Evolutionary conservation across 768 basidiomycete genomes (phyloP).

Genomic region (Gymnopilus dilepis): DNA sequence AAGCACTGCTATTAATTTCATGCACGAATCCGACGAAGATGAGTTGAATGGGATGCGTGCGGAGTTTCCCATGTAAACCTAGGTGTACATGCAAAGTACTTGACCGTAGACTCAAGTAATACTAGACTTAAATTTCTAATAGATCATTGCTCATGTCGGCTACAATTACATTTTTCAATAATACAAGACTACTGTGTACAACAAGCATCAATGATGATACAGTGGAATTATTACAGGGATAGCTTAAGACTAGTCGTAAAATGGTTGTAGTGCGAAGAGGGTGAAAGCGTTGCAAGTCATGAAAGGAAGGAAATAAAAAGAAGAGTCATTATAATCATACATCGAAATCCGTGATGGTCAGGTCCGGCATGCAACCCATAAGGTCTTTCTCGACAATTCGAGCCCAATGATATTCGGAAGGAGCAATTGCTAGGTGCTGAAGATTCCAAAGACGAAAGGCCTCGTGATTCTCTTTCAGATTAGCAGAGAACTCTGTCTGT

Average conservation of each 20-base stretch:
- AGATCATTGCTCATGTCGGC: neutral
- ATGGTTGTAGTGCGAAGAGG: neutral
- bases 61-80: slow-evolving; percentile 6
- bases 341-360: slow-evolving; percentile 9
- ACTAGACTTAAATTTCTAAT: neutral
- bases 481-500: slow-evolving; percentile 10
- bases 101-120: neutral
- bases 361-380: neutral
- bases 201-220: neutral
- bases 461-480: neutral
- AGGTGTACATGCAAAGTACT: neutral
- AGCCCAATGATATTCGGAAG: slow-evolving; percentile 2
- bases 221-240: neutral
- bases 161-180: neutral
- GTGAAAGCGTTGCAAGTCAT: neutral
- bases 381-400: slow-evolving; percentile 2
- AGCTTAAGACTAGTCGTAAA: neutral
- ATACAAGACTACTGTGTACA: slow-evolving; percentile 1
- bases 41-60: neutral
- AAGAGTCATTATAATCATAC: neutral
- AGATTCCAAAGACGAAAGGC: slow-evolving; percentile 11
- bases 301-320: neutral
- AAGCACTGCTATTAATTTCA: neutral
- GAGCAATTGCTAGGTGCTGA: slow-evolving; percentile 13
- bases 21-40: neutral